Evolutionary conservation across 805 yeast genomes (phyloP), one percentile per base, ranked within the genome.

Genomic region (Maudiozyma pseudohumilis): DNA sequence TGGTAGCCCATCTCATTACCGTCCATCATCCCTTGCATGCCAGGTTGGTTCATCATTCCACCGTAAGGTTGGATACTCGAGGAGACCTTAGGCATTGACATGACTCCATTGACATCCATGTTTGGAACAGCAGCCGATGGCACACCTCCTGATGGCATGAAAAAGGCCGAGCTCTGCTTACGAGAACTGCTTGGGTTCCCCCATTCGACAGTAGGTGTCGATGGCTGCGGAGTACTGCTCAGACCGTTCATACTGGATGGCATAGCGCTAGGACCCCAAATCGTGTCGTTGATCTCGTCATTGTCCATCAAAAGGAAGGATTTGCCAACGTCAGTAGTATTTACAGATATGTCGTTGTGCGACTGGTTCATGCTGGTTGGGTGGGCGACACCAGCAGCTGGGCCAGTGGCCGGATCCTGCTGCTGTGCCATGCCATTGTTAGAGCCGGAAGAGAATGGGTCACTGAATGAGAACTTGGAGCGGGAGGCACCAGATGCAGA

Each of bases 401-500:
- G n/a, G n/a, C n/a, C n/a, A n/a, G n/a, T n/a, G n/a, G n/a, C n/a
- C n/a, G n/a, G n/a, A n/a, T n/a, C n/a, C n/a, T n/a, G n/a, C 35
- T 35, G 40, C n/a, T 35, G 38, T 17, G 31, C 17, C 32, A 37
- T 35, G 32, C 28, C 16, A 32, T 26, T 34, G 41, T 50, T 40
- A 4, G 50, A 29, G 17, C 61, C 65, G 24, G 48, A 52, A n/a
- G 52, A 58, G 48, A 72, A 71, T 8, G 85, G 84, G 52, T 79
- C 86, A 46, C 78, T 71, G 52, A 80, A 80, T 27, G 80, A 64
- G 49, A 80, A 78, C 47, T 85, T 66, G n/a, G 83, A 76, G 46
- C 83, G 77, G 68, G 40, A 75, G 62, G 75, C 80, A 39, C 67
- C 64, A 26, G 75, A 74, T 34, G 73, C 55, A 13, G 77, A 68